Conservation (phyloP, 2,329 filamentous ascomycete genomes). For the Periconia digitata region DNA sequence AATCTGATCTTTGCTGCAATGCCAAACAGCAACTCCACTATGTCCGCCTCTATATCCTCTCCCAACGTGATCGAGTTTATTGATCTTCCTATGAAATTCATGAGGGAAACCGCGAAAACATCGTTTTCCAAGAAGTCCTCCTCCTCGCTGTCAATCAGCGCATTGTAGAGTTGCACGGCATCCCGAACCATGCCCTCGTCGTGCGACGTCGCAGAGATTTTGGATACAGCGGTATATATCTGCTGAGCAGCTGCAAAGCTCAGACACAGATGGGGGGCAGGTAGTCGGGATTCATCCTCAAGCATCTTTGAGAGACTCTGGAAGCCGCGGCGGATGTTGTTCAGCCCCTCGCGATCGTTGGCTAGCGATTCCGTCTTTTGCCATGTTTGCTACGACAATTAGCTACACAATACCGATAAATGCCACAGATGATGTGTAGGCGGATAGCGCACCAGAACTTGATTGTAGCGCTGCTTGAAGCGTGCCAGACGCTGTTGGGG, state of each 20-base stretch:
- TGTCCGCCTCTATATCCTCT: constrained; percentile 79
- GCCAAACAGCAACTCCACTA: constrained; percentile 92
- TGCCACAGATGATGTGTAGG: neutral
- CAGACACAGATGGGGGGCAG: constrained; percentile 88
- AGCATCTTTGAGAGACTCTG: constrained; percentile 67
- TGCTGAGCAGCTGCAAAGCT: constrained; percentile 82
- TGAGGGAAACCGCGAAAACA: constrained; percentile 81
- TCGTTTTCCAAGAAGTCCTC: constrained; percentile 90
- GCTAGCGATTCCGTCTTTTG: constrained; percentile 56
- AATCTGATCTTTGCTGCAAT: constrained; percentile 95
- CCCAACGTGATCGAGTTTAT: constrained; percentile 72
- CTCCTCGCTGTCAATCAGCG: constrained; percentile 93
- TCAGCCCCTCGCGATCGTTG: constrained; percentile 54
- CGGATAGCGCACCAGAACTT: constrained; percentile 51
- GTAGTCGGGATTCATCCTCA: constrained; percentile 84
- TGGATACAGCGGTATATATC: constrained; percentile 85
- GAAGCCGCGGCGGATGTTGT: constrained; percentile 55
- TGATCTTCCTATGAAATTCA: constrained; percentile 80
- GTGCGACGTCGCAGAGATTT: constrained; percentile 82
- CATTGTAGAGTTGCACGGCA: constrained; percentile 83
- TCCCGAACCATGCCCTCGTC: constrained; percentile 85
- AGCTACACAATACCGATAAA: constrained; percentile 5
- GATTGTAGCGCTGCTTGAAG: constrained; percentile 64
- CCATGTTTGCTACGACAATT: constrained; percentile 58
- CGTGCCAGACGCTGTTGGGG: constrained; percentile 62